Base-by-base conservation (phyloP, 441 rosid genomes). In the Aleurites moluccanus region DNA sequence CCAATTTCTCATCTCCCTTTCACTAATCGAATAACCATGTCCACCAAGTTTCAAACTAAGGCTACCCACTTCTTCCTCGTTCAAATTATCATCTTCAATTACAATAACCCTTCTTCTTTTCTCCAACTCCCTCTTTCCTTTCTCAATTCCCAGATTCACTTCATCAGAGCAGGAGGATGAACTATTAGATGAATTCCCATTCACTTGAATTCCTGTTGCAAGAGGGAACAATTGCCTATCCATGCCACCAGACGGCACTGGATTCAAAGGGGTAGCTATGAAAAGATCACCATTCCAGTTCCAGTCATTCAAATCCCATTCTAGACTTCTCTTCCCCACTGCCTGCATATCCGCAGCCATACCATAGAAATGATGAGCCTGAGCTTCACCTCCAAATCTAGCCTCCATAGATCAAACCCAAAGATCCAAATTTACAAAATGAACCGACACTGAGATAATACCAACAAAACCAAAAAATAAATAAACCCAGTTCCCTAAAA, bases 241-340 rank as follows among this genome's bases (percentile, higher is more conserved):
- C 52, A 67, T 75, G 67, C 66, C 65, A 68, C 84, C 75, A 27
- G 85, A 74, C 35, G 83, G 77, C 35, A 67, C 86, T 52, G 90
- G 88, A 76, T 87, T 93, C 83, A 85, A 68, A 3, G 83, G 91
- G 28, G 88, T 89, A 45, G 97, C 99, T 6, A 91, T 81, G 64
- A 96, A 96, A 62, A 93, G 92, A 87, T 96, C 94, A 25, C 98
- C 97, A 75, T 96, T 97, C 99, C 99, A 96, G 84, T 91, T 91
- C 97, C 98, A 96, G 72, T 89, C 97, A 84, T 92, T 93, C 87
- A 89, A 83, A 84, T 90, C 91, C 99, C 99, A 96, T 38, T 96
- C 98, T 16, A 83, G 62, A 70, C 81, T 88, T 77, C 90, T 84
- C 80, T 90, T 92, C 62, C 92, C 98, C 1, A 86, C 84, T 3